Conservation (phyloP, 192 early-diverging fungal species). For the Geranomyces variabilis region DNA sequence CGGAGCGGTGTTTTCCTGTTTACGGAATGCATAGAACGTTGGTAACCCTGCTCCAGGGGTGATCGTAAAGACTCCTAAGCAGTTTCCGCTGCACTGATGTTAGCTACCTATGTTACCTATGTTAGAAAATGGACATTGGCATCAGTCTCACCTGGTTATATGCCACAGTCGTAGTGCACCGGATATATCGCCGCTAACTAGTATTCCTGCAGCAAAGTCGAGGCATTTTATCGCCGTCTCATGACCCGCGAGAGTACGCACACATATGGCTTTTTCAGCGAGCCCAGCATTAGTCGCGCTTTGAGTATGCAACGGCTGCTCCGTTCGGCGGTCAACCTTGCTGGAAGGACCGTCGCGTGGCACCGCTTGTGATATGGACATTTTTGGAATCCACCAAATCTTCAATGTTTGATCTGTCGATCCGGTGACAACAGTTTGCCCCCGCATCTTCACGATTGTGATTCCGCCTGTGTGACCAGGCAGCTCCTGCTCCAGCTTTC, state of each 20-base stretch:
- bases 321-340: no score
- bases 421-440: constrained; percentile 30
- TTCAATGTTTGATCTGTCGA: constrained; percentile 38
- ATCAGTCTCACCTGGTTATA: constrained; percentile 30
- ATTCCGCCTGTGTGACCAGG: constrained; percentile 28
- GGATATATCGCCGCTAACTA: constrained; percentile 41
- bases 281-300: no score
- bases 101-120: neutral
- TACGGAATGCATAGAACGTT: neutral
- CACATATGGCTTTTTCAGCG: neutral
- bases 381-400: constrained; percentile 28
- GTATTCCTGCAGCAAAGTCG: constrained; percentile 29
- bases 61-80: constrained; percentile 29
- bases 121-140: no score
- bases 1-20: neutral
- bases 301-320: no score
- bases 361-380: no score
- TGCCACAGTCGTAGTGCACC: constrained; percentile 44
- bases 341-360: no score
- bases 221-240: constrained; percentile 40
- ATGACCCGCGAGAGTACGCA: constrained; percentile 44
- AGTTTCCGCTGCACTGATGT: constrained; percentile 39
- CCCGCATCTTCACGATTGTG: constrained; percentile 32
- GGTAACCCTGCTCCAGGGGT: neutral
- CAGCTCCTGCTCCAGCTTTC: neutral